Base-by-base conservation (phyloP, 108 stramenopile species). In the Discostella pseudostelligera region DNA sequence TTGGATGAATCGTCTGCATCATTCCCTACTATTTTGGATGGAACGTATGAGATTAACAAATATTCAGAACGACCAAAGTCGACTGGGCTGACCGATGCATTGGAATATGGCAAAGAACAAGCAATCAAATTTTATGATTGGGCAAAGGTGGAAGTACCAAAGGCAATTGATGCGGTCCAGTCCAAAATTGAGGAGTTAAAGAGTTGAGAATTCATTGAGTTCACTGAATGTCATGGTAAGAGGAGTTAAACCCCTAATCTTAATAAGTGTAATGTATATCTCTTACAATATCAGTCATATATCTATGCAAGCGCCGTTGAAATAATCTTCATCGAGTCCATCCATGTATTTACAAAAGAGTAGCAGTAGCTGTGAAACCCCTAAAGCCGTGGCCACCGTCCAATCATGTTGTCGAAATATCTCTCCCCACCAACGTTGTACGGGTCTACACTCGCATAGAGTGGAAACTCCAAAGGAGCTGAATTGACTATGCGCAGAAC, bases 401-500 rank as follows among this genome's bases (percentile, higher is more conserved):
- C 69, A 54, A 70, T 70, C 69, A 70, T 70, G 60, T 70, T 59
- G 9, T 58, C 47, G 58, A 58, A 70, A 35, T 70, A 58, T 39
- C 46, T 39, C 14, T 65, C 66, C 8, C 65, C 80, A 32, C 79
- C 81, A 25, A 81, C 77, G 45, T 77, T 58, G 66, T 87, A 87
- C 8, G 85, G 80, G 64, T 87, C 87, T 37, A 86, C 80, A 56
- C 59, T 67, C 37, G 86, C 87, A 22, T 83, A 82, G 48, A 92
- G 54, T 0, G 90, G 90, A 78, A 88, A 92, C 61, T 92, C 90
- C 60, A 92, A 74, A 21, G 87, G 84, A 35, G 81, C 85, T 43
- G 84, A 85, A 74, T 92, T 88, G 21, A 88, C 82, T 49, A 92
- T 60, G 32, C 90, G 83, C 37, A 92, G 77, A 24, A 88, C 85